Percentiles rank a stretch among this genome's conserved stretches.
Evolutionary conservation across 768 basidiomycete species (phyloP).

Genomic region (Rhodosporidiobolus sp.): DNA sequence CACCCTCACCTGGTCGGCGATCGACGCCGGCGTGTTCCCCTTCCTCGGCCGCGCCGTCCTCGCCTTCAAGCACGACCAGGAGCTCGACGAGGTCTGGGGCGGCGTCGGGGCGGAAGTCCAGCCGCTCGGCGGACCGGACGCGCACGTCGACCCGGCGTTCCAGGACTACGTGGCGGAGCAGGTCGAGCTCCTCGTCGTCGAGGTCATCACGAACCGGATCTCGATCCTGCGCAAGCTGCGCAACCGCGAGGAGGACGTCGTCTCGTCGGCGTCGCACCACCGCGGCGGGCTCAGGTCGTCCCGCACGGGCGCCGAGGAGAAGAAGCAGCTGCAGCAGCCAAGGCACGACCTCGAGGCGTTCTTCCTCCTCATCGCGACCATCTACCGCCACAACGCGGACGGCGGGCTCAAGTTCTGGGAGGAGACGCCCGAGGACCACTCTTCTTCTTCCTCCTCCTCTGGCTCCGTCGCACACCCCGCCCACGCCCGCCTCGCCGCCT

Average conservation of each 20-base stretch:
- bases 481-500: conserved; percentile 62
- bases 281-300: conserved; percentile 47
- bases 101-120: conserved; percentile 12
- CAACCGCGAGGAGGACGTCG: conserved; percentile 79
- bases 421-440: conserved; percentile 43
- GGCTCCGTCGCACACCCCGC: conserved; percentile 7
- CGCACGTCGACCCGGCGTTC: conserved; percentile 52
- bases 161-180: conserved; percentile 59
- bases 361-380: conserved; percentile 74
- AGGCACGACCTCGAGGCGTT: conserved; percentile 79
- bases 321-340: conserved; percentile 53
- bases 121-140: conserved; percentile 23
- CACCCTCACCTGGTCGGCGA: conserved; percentile 73
- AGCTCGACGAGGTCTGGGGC: conserved; percentile 50
- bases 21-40: conserved; percentile 75
- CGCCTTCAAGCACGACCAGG: conserved; percentile 56
- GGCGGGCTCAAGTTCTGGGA: conserved; percentile 83
- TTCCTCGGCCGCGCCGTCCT: conserved; percentile 65
- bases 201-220: conserved; percentile 49
- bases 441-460: neutral
- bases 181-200: conserved; percentile 69
- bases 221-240: conserved; percentile 58
- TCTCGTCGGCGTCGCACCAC: conserved; percentile 63
- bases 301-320: conserved; percentile 27
- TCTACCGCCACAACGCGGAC: conserved; percentile 72